Base-by-base conservation (phyloP, 164 flowering plant genomes). In the Chimonanthus salicifolius region DNA sequence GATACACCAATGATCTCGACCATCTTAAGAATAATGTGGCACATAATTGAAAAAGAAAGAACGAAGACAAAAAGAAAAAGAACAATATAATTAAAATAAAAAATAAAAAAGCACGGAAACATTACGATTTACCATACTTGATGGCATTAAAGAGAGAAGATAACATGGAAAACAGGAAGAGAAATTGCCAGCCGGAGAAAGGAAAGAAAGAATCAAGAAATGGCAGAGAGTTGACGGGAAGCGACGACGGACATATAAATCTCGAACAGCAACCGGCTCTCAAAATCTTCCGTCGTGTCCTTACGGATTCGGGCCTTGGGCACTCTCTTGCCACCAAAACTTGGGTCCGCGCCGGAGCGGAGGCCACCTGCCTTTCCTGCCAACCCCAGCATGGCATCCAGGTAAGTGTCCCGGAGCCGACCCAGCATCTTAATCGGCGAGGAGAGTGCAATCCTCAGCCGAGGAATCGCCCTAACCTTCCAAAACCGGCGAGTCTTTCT, bases 351-450 rank as follows among this genome's bases (percentile, higher is more conserved):
- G 33, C 44, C 2, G n/a, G 2, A 11, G 60, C 3, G 60, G 60
- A 54, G 60, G 16, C 5, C 5, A 13, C 60, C 60, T 3, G 62
- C 64, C 33, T 54, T 50, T 15, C 72, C 62, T 8, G 47, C 60
- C 45, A 58, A 2, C 3, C 72, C 15, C 63, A 51, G 64, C 72
- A 70, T 70, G 63, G 18, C 46, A 44, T 70, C 47, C 48, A 70
- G 47, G 63, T 70, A 70, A 58, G 20, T 18, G 47, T 70, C 64
- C 72, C 72, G 47, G 47, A 70, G 11, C 20, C 72, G 72, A 49
- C 7, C 49, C 16, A 70, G 47, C 6, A 70, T 54, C 47, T 15
- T 54, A 49, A 33, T 54, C 10, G 72, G 72, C 9, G 64, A 70
- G 1, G 43, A 6, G 11, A 63, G 46, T 43, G 18, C 21, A 8